Conservation (phyloP, 345 rosid genomes). For the Ceriops zippeliana region DNA sequence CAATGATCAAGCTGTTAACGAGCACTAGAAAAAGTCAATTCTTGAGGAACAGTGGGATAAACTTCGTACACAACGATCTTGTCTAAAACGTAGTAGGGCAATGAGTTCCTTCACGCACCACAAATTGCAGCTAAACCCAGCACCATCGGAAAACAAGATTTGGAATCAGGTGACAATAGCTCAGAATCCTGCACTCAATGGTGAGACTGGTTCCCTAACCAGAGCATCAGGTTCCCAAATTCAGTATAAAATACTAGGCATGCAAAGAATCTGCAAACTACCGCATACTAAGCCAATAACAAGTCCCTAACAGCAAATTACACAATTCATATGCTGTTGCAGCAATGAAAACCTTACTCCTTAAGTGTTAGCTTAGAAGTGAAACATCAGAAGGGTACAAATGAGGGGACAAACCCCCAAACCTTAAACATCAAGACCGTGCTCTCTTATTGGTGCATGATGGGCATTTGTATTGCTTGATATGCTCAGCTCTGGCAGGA, state of each 20-base stretch:
- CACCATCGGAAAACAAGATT: too few species aligned
- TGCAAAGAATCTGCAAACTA: slow-evolving; percentile 15
- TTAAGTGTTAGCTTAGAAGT: slow-evolving; percentile 16
- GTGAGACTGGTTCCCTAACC: background rate
- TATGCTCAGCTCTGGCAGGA: slow-evolving; percentile 32
- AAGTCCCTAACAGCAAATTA: slow-evolving; percentile 1
- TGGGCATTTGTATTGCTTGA: slow-evolving; percentile 32
- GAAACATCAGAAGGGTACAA: slow-evolving; percentile 8
- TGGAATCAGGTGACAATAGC: too few species aligned
- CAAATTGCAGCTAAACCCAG: too few species aligned
- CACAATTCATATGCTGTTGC: slow-evolving; percentile 14
- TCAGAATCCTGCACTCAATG: background rate
- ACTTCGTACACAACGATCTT: too few species aligned
- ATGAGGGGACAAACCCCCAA: background rate
- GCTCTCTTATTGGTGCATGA: slow-evolving; percentile 27
- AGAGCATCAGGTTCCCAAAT: background rate
- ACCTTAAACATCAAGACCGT: slow-evolving; percentile 13
- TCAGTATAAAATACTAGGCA: slow-evolving; percentile 8
- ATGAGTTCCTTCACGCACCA: too few species aligned
- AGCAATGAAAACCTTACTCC: slow-evolving; percentile 21
- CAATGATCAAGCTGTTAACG: too few species aligned
- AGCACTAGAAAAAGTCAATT: too few species aligned
- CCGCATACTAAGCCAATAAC: slow-evolving; percentile 9
- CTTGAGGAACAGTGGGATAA: too few species aligned
- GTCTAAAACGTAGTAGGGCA: too few species aligned